phyloP scores from a whole-genome alignment of 768 basidiomycete species.

The Rossbeevera mucosa region DNA sequence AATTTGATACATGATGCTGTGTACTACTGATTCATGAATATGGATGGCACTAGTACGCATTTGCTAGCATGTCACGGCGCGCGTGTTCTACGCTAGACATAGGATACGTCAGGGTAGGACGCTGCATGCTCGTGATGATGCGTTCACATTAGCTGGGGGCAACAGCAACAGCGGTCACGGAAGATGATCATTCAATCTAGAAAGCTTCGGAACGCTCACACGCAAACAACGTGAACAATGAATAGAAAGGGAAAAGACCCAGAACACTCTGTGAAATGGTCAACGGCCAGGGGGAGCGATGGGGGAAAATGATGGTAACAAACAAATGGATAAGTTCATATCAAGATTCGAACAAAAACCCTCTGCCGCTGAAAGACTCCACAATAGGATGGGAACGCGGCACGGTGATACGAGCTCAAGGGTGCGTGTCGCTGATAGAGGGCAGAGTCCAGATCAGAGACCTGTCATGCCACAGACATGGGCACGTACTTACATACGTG shows the following conservation, averaged over 20 bases:
- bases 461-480: neutral
- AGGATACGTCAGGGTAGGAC: neutral
- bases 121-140: neutral
- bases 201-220: neutral
- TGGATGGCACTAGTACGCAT: neutral
- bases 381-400: neutral
- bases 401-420: neutral
- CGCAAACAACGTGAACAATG: neutral
- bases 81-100: neutral
- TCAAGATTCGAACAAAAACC: neutral
- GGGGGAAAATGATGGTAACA: neutral
- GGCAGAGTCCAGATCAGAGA: neutral
- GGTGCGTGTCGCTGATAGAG: neutral
- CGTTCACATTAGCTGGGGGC: too few relatives aligned
- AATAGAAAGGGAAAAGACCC: neutral
- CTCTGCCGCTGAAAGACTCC: neutral
- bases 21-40: neutral
- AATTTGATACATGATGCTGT: neutral
- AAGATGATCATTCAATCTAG: neutral
- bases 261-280: neutral
- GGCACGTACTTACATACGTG: conserved; percentile 1
- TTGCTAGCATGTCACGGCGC: neutral
- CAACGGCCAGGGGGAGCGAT: neutral
- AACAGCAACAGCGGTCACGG: neutral
- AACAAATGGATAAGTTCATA: neutral